Conservation (phyloP, 2,329 filamentous ascomycete species). For the Calonectria multiphialidica region DNA sequence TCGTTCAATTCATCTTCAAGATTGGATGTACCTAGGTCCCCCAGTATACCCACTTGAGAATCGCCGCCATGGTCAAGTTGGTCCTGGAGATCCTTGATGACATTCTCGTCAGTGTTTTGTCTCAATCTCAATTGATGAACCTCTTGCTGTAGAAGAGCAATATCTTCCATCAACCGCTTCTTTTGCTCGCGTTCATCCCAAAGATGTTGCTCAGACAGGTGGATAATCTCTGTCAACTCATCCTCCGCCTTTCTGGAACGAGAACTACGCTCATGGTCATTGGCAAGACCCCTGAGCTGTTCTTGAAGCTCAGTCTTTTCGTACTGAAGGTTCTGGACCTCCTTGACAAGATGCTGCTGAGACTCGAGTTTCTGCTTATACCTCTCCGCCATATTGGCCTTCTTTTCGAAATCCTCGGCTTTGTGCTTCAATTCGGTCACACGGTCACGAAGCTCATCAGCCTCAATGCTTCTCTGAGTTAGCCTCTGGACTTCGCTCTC, state of each 20-base stretch:
- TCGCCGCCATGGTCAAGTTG: constrained; percentile 59
- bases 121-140: constrained; percentile 61
- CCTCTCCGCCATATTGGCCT: constrained; percentile 72
- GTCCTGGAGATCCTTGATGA: constrained; percentile 71
- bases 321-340: constrained; percentile 67
- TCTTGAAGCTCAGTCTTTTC: constrained; percentile 67
- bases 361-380: constrained; percentile 73
- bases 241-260: constrained; percentile 53
- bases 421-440: constrained; percentile 70
- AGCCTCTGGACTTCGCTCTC: constrained; percentile 66
- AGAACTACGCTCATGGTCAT: constrained; percentile 49
- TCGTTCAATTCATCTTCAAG: constrained; percentile 73
- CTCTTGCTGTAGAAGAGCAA: constrained; percentile 59
- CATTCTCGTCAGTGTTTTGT: constrained; percentile 62
- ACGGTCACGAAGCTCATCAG: constrained; percentile 68
- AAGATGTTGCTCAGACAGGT: constrained; percentile 55
- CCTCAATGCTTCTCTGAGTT: constrained; percentile 59
- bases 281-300: constrained; percentile 54
- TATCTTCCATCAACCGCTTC: constrained; percentile 59
- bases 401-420: constrained; percentile 70
- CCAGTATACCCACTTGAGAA: constrained; percentile 34
- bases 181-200: constrained; percentile 60
- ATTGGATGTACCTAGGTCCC: constrained; percentile 49
- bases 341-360: constrained; percentile 66
- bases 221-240: constrained; percentile 56